A percentile compares a stretch with the other conserved stretches of the same genome.
phyloP scores from a whole-genome alignment of 176 grass and related monocot species.

The Saccharum officinarum region DNA sequence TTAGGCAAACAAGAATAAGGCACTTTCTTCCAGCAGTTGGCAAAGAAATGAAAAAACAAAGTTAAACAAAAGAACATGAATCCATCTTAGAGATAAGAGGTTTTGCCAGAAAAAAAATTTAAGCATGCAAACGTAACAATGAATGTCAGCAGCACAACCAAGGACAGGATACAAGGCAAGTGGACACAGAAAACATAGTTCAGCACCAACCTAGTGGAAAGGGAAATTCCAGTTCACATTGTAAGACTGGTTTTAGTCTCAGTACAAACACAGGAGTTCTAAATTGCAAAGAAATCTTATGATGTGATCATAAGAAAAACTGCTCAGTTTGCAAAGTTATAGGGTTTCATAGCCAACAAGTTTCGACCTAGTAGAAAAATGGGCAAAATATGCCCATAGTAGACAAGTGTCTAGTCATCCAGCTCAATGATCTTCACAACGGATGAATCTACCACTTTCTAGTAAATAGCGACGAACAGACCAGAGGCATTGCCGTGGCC shows the following conservation, averaged over 20 bases:
- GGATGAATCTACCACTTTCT: conserved; percentile 91
- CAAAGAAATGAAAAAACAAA: not conserved
- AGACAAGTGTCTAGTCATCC: conserved; percentile 60
- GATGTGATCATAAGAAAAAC: not conserved
- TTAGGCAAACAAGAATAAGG: not conserved
- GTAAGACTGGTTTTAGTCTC: no score
- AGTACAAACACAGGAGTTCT: no score
- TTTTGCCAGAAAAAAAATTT: no score
- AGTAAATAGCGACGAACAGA: conserved; percentile 72
- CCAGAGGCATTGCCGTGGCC: conserved; percentile 86
- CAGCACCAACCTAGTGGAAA: no score
- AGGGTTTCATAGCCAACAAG: not conserved
- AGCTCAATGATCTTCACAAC: conserved; percentile 98
- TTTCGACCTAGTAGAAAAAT: not conserved
- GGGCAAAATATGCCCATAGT: not conserved
- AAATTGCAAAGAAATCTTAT: no score
- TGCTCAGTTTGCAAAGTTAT: not conserved
- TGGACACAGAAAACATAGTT: no score
- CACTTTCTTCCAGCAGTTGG: not conserved
- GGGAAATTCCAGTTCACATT: no score
- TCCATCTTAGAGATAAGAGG: not conserved
- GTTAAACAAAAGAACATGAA: not conserved
- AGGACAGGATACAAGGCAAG: no score
- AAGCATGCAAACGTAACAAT: no score
- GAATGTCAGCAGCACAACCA: no score